Evolutionary conservation across 768 basidiomycete genomes (phyloP).

Genomic region (Coprinellus micaceus): DNA sequence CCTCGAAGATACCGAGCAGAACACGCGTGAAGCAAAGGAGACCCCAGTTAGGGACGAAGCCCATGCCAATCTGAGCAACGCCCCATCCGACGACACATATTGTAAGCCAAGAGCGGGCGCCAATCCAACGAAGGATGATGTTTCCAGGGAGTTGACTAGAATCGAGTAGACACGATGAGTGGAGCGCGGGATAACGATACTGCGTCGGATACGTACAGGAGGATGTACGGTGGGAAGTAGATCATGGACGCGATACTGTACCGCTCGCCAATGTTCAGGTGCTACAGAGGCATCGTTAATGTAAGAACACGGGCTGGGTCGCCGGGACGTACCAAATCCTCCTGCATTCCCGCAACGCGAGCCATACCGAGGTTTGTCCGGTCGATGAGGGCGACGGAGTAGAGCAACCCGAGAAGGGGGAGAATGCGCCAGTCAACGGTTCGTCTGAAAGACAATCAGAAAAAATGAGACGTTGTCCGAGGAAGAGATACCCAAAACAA

Average conservation of each 20-base stretch:
- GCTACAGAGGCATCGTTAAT: conserved; percentile 11
- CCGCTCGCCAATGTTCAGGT: conserved; percentile 27
- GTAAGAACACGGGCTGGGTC: not conserved
- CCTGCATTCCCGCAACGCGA: conserved; percentile 33
- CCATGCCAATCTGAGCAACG: conserved; percentile 30
- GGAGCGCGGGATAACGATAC: too few species aligned
- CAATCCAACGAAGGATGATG: conserved; percentile 24
- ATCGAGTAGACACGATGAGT: not conserved
- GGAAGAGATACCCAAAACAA: not conserved
- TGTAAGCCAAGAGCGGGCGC: conserved; percentile 27
- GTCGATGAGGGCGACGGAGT: conserved; percentile 34
- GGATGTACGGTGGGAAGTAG: conserved; percentile 34
- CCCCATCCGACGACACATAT: conserved; percentile 30
- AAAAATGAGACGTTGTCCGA: not conserved
- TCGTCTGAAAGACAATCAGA: conserved; percentile 17
- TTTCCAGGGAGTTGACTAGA: conserved; percentile 18
- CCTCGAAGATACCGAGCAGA: conserved; percentile 27
- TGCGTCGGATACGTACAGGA: conserved; percentile 24
- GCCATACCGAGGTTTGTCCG: conserved; percentile 35
- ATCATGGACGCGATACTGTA: conserved; percentile 33
- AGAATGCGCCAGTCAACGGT: conserved; percentile 33
- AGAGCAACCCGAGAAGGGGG: conserved; percentile 32
- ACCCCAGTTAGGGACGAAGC: conserved; percentile 28
- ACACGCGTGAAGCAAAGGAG: conserved; percentile 22
- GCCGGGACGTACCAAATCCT: conserved; percentile 23